Evolutionary conservation across 768 basidiomycete species (phyloP), one percentile per base, ranked within the genome.

Genomic region (Boletus pseudo-olivaceus): DNA sequence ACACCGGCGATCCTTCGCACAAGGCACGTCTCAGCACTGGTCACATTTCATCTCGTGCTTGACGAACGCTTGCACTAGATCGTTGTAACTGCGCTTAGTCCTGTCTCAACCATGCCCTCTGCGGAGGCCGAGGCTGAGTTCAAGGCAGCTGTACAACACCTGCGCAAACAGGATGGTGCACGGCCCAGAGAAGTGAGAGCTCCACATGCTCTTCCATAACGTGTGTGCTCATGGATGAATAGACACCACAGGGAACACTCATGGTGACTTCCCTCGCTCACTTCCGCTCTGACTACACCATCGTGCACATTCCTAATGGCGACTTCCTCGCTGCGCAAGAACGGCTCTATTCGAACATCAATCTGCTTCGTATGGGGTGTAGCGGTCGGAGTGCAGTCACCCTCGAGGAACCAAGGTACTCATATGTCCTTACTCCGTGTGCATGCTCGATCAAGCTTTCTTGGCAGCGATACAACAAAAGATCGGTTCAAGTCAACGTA

Each of bases 281-380:
- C 74, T 93, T 93, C 67, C 88, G 88, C 51, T 91, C 90, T 2
- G 90, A 93, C 75, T 89, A 83, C 67, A 88, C 88, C 52, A 90
- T 93, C 56, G 87, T 93, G 32, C 84, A 81, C 55, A 83, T 93
- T 49, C 89, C 89, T 0, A 72, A 77, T 42, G 91, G 71, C 12
- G 76, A 85, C 67, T 88, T 85, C 69, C 76, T 80, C 19, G 76
- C 78, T 37, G 76, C 78, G 32, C 80, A 79, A 56, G 82, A 88
- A 53, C 83, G 82, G 58, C 79, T 93, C 30, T 90, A 88, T 68
- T 78, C 84, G 47, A 93, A 93, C 63, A 89, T 93, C 61, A 87
- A 88, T 67, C 77, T 93, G 20, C 77, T 90, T 40, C 81, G 91
- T n/a, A 85, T 91, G 82, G 90, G 89, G 3, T 88, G 87, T 64